A percentile compares a stretch with the other conserved stretches of the same genome.
Evolutionary conservation across 2,329 filamentous ascomycete genomes (phyloP).

Genomic region (Fusarium gaditjirri): DNA sequence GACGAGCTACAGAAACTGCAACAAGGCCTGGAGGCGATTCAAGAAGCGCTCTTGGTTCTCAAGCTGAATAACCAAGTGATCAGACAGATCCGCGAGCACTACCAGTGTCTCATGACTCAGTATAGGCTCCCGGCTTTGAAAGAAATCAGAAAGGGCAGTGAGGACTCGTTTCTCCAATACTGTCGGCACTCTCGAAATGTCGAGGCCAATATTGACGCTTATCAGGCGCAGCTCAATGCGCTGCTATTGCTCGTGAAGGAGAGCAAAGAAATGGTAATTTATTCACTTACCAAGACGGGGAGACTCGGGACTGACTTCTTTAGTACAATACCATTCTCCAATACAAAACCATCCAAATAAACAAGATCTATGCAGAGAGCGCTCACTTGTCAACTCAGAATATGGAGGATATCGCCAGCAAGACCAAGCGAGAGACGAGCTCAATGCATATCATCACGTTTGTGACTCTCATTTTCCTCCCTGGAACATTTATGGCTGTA

Average conservation of each 20-base stretch:
- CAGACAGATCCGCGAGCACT: slow-evolving; percentile 21
- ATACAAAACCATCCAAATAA: slow-evolving; percentile 14
- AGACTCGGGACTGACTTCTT: not conserved
- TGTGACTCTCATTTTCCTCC: slow-evolving; percentile 29
- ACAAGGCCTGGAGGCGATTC: slow-evolving; percentile 7
- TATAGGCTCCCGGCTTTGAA: slow-evolving; percentile 3
- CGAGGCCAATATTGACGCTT: slow-evolving; percentile 10
- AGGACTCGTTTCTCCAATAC: not conserved
- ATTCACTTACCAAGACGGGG: not conserved
- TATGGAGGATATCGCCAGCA: slow-evolving; percentile 31
- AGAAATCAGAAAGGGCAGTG: not conserved
- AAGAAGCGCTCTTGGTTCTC: slow-evolving; percentile 18
- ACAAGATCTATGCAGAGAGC: slow-evolving; percentile 27
- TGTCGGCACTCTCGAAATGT: not conserved
- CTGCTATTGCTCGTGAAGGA: slow-evolving; percentile 9
- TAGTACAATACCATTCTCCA: slow-evolving; percentile 30
- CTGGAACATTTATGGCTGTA: slow-evolving; percentile 35
- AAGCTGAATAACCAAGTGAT: slow-evolving; percentile 27
- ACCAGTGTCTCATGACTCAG: slow-evolving; percentile 2
- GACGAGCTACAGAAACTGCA: slow-evolving; percentile 15
- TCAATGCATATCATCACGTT: slow-evolving; percentile 34
- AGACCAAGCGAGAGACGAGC: slow-evolving; percentile 30
- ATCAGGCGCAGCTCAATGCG: slow-evolving; percentile 12
- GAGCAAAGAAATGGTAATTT: slow-evolving; percentile 25
- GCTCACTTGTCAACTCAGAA: slow-evolving; percentile 20